phyloP scores from a whole-genome alignment of 1,139 yeast species.

The Yamadazyma sp. region DNA sequence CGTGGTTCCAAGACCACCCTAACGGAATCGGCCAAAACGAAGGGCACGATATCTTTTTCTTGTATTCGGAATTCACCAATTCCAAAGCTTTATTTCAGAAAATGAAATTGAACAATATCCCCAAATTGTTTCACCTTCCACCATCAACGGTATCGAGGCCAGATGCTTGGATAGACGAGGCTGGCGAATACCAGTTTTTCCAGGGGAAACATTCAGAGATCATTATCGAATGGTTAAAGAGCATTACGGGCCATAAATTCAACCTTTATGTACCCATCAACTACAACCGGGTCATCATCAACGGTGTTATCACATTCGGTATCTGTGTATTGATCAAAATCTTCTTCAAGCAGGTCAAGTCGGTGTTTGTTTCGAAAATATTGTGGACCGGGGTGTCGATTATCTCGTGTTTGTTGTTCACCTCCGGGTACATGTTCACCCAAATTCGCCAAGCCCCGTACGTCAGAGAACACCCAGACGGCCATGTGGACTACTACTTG shows the following conservation, averaged over 20 bases:
- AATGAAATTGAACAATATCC: conserved; percentile 70
- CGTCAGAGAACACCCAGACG: conserved; percentile 56
- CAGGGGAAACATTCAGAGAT: conserved; percentile 52
- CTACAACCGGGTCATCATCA: conserved; percentile 50
- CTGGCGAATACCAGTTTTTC: conserved; percentile 49
- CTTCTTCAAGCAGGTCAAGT: conserved; percentile 33
- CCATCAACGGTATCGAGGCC: conserved; percentile 47
- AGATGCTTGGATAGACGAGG: conserved; percentile 34
- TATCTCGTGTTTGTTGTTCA: conserved; percentile 66
- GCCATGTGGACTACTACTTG: conserved; percentile 59
- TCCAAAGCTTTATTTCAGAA: conserved; percentile 54
- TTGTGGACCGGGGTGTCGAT: conserved; percentile 70
- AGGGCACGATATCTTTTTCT: conserved; percentile 58
- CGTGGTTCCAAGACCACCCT: conserved; percentile 54
- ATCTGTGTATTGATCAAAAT: conserved; percentile 20
- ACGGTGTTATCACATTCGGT: conserved; percentile 41
- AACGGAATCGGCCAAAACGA: conserved; percentile 29
- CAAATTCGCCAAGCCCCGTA: conserved; percentile 78
- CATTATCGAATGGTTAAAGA: conserved; percentile 38
- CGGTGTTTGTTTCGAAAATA: conserved; percentile 26
- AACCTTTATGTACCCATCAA: conserved; percentile 56
- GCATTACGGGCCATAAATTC: conserved; percentile 44
- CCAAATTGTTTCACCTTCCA: conserved; percentile 66
- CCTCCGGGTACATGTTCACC: conserved; percentile 92
- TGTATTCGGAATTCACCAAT: conserved; percentile 68